phyloP scores from a whole-genome alignment of 352 stramenopile genomes.

The Pilasporangium apinafurcum region DNA sequence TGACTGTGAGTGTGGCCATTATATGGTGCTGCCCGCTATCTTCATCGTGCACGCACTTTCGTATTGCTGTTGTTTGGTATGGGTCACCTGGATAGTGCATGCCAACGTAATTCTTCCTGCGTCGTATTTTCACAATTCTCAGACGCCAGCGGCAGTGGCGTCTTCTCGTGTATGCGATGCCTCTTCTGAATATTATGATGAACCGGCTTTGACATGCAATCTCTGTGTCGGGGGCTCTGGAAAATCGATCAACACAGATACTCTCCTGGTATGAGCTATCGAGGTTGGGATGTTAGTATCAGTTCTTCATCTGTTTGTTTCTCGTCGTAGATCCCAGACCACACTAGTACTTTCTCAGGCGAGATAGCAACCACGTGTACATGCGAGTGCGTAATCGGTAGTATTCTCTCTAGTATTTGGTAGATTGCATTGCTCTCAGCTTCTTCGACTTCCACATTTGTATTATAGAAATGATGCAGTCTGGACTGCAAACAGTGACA shows the following conservation, averaged over 20 bases:
- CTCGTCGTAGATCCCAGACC: conserved; percentile 25
- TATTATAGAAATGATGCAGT: conserved; percentile 15
- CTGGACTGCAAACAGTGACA: conserved; percentile 14
- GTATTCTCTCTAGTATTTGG: background rate
- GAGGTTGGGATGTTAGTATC: conserved; percentile 2
- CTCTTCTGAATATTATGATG: conserved; percentile 48
- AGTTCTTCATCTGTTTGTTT: background rate
- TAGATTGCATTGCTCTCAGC: background rate
- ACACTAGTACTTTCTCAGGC: conserved; percentile 8
- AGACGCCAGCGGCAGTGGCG: too few relatives aligned
- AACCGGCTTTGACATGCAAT: conserved; percentile 44
- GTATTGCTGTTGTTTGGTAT: too few relatives aligned
- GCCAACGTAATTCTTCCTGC: too few relatives aligned
- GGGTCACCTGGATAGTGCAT: too few relatives aligned
- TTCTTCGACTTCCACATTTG: too few relatives aligned
- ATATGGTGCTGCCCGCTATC: too few relatives aligned
- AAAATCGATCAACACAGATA: conserved; percentile 17
- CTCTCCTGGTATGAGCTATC: conserved; percentile 25
- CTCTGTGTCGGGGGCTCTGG: conserved; percentile 31
- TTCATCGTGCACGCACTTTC: too few relatives aligned
- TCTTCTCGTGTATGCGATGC: conserved; percentile 17
- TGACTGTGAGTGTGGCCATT: too few relatives aligned
- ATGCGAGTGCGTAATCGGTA: conserved; percentile 23
- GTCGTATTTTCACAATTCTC: too few relatives aligned
- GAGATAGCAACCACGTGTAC: conserved; percentile 26